phyloP scores from a whole-genome alignment of 2,329 filamentous ascomycete species.

The Paecilomyces sp. region DNA sequence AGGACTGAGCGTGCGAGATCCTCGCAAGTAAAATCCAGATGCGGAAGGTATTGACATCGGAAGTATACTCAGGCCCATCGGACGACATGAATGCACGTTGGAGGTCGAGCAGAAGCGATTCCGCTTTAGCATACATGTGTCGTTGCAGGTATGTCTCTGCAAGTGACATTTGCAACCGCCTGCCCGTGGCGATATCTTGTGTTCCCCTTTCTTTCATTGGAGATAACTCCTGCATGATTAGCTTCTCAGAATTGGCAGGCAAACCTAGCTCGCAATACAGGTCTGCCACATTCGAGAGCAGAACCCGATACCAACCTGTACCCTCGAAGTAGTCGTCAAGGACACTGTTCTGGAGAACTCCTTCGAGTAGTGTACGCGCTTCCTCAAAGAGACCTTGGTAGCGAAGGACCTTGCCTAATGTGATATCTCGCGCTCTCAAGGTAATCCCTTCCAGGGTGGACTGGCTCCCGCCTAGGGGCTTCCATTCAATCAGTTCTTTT shows the following conservation, averaged over 20 bases:
- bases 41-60: slow-evolving; percentile 3
- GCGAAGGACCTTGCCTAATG: slow-evolving; percentile 5
- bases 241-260: slow-evolving; percentile 2
- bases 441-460: slow-evolving; percentile 4
- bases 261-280: slow-evolving; percentile 1
- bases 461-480: neutral
- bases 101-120: slow-evolving; percentile 1
- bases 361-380: slow-evolving; percentile 1
- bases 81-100: neutral
- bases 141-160: slow-evolving; percentile 4
- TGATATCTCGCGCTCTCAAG: slow-evolving; percentile 1
- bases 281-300: slow-evolving; percentile 6
- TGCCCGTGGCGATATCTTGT: slow-evolving; percentile 1
- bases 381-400: slow-evolving; percentile 2
- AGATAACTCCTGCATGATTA: neutral
- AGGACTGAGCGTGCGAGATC: no score
- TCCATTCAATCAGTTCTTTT: slow-evolving; percentile 5
- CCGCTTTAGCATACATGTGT: slow-evolving; percentile 5
- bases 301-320: slow-evolving; percentile 6
- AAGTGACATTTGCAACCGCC: neutral
- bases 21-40: neutral
- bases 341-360: neutral
- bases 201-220: neutral
- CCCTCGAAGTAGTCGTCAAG: neutral
- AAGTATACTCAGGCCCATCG: neutral